Evolutionary conservation across 106 monocot species (phyloP), one percentile per base, ranked within the genome.

Genomic region (Hemerocallis citrina): DNA sequence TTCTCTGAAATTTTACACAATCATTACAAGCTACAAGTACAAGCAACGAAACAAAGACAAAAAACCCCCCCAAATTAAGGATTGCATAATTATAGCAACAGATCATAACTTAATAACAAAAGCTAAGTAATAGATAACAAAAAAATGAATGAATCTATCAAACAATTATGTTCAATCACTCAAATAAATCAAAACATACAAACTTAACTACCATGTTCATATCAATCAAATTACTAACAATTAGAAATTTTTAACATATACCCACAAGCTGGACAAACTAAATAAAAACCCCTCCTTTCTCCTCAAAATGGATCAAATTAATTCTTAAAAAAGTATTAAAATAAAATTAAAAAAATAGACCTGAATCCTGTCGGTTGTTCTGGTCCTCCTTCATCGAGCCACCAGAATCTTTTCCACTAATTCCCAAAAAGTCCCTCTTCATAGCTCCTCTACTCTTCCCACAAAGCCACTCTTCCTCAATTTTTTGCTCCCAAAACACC

Each of bases 351-450:
- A 70, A 37, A 7, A 22, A 7, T 8, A 27, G 31, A 73, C 78
- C 78, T 70, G 66, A 60, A 65, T 73, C 72, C 58, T 42, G 60
- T 22, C 44, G 61, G 43, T 50, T 37, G 7, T 42, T 40, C 47
- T 67, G 34, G 16, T 78, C 83, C 24, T 65, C 73, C 64, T 47
- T 66, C 16, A 19, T 16, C 39, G 34, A 25, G 16, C 41, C 32
- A 37, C 52, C 65, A 29, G 67, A 68, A 23, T 80, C 73, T 59
- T 60, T 74, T 41, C 84, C 84, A 29, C 38, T 50, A 17, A 80
- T 70, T 52, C 80, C 84, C 60, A 88, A 17, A 63, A 88, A 84
- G 38, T 83, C 83, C 78, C 74, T 67, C 78, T 83, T 79, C 78
- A 83, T 83, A 1, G 48, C 33, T 24, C 20, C n/a, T 61, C 0